phyloP scores from a whole-genome alignment of 2,329 filamentous ascomycete species.

The Sporothrix pallida region DNA sequence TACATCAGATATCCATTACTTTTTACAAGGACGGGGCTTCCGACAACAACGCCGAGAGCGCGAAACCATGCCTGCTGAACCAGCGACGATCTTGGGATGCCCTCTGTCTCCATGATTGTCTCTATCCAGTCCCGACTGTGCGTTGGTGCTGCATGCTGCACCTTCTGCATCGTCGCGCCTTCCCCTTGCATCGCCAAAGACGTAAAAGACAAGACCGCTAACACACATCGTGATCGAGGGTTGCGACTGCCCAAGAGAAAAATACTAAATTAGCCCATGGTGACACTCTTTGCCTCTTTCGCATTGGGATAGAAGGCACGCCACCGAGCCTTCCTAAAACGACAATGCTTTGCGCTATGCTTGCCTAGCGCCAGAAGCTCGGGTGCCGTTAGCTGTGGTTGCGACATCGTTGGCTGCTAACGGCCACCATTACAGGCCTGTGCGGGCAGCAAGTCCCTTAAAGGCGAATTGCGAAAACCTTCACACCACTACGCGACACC shows the following conservation, averaged over 20 bases:
- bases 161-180: slow-evolving; percentile 10
- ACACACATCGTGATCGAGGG: background rate
- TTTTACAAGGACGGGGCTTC: background rate
- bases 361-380: slow-evolving; percentile 10
- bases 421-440: background rate
- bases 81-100: slow-evolving; percentile 16
- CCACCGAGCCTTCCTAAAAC: slow-evolving; percentile 27
- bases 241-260: background rate
- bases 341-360: slow-evolving; percentile 1
- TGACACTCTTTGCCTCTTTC: background rate
- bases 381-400: background rate
- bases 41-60: background rate
- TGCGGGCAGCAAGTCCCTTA: background rate
- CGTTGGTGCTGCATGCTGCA: background rate
- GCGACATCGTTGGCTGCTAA: slow-evolving; percentile 3
- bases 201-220: background rate
- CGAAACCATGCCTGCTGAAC: background rate
- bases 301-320: slow-evolving; percentile 9
- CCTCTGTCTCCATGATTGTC: background rate
- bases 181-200: slow-evolving; percentile 20
- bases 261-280: background rate
- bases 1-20: too few species aligned
- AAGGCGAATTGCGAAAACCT: slow-evolving; percentile 1
- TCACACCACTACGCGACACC: slow-evolving; percentile 29
- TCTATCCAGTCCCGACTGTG: background rate